Evolutionary conservation across 164 flowering plant species (phyloP).

Genomic region (Platanus orientalis): DNA sequence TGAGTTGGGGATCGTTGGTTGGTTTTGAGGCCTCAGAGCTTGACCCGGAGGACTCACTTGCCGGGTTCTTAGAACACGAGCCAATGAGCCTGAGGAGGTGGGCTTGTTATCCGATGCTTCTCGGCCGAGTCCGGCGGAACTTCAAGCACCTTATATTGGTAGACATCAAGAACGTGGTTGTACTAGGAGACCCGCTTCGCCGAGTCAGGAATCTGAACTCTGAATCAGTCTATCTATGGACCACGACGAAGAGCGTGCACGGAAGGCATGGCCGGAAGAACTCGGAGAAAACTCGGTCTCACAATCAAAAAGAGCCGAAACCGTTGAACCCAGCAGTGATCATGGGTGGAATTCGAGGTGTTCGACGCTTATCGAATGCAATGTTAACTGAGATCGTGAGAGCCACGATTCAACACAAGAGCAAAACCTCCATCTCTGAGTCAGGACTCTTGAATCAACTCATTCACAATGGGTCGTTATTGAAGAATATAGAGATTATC

Average conservation of each 20-base stretch:
- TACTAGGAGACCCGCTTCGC: conserved; percentile 55
- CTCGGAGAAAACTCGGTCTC: no score
- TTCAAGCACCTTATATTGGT: conserved; percentile 68
- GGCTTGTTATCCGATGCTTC: no score
- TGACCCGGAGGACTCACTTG: no score
- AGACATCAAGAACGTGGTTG: conserved; percentile 35
- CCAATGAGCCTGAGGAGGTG: no score
- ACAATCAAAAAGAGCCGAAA: neutral
- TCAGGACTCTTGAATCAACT: no score
- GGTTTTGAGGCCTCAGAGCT: conserved; percentile 66
- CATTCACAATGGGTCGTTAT: no score
- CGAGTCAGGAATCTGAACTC: conserved; percentile 45
- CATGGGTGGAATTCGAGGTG: conserved; percentile 68
- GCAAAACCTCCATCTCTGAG: no score
- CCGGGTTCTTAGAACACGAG: conserved; percentile 66
- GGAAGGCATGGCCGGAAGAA: conserved; percentile 27
- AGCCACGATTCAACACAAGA: conserved; percentile 56
- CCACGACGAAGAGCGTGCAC: conserved; percentile 4
- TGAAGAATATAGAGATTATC: no score
- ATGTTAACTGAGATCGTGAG: no score
- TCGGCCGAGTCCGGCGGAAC: no score
- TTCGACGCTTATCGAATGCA: conserved; percentile 57
- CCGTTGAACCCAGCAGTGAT: conserved; percentile 34
- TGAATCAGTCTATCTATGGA: conserved; percentile 37
- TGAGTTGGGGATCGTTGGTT: conserved; percentile 75